Evolutionary conservation across 148 eudicot genomes (phyloP).

Genomic region (Fagopyrum tataricum): DNA sequence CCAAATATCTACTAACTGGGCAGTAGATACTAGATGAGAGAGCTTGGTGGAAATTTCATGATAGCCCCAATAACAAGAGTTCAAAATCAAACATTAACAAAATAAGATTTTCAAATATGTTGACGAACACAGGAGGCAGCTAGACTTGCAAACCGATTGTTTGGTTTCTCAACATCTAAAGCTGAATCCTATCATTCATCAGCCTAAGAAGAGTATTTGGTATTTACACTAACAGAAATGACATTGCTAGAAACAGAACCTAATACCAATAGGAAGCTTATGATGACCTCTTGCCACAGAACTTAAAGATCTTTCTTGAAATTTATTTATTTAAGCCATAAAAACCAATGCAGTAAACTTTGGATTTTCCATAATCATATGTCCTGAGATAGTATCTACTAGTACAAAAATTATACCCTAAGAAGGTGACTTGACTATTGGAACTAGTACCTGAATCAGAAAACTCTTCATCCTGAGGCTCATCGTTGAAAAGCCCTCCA

Average conservation of each 20-base stretch:
- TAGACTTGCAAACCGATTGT: background rate
- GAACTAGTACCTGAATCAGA: constrained; percentile 40
- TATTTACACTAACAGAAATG: background rate
- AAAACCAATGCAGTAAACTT: background rate
- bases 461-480: constrained; percentile 33
- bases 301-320: background rate
- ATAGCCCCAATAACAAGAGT: background rate
- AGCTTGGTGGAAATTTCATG: background rate
- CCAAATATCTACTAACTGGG: background rate
- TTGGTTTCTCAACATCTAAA: background rate
- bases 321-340: background rate
- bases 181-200: background rate
- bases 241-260: background rate
- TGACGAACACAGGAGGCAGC: background rate
- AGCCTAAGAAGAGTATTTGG: background rate
- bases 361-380: background rate
- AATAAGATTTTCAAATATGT: background rate
- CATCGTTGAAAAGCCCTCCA: constrained; percentile 36
- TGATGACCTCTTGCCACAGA: background rate
- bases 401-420: background rate
- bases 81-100: background rate
- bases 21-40: background rate
- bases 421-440: background rate
- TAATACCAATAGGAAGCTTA: background rate
- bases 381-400: background rate